Conservation (phyloP, 495 filamentous ascomycete genomes). For the Aspergillus olivimuriae region DNA sequence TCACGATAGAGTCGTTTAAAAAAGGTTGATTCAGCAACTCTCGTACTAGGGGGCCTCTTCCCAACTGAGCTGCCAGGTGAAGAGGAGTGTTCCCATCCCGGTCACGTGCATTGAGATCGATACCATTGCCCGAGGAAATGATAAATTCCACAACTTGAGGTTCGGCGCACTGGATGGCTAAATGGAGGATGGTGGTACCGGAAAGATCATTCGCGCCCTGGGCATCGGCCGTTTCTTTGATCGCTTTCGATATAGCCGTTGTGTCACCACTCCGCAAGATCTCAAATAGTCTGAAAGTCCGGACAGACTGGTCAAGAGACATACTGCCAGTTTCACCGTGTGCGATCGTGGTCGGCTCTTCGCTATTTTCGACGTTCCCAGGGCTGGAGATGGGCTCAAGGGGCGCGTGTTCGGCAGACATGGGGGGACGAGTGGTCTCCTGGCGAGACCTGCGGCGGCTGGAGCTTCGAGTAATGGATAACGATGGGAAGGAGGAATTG, state of each 20-base stretch:
- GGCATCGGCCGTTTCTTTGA: conserved; percentile 59
- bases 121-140: conserved; percentile 55
- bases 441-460: conserved; percentile 26
- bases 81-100: conserved; percentile 90
- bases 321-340: conserved; percentile 26
- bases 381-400: conserved; percentile 25
- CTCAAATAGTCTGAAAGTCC: conserved; percentile 90
- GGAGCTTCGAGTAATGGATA: conserved; percentile 25
- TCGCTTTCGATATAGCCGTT: conserved; percentile 79
- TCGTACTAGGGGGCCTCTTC: conserved; percentile 69
- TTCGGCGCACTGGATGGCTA: conserved; percentile 96
- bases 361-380: conserved; percentile 22
- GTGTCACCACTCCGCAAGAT: conserved; percentile 85
- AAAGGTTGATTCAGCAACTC: conserved; percentile 70
- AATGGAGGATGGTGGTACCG: conserved; percentile 81
- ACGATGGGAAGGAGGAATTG: conserved; percentile 12
- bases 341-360: conserved; percentile 27
- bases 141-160: conserved; percentile 94
- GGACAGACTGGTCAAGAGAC: conserved; percentile 89
- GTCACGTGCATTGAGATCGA: conserved; percentile 87
- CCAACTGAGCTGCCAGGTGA: conserved; percentile 79
- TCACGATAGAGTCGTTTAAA: conserved; percentile 87
- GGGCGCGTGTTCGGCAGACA: conserved; percentile 17
- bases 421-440: conserved; percentile 18
- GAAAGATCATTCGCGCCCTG: conserved; percentile 48